Evolutionary conservation across 371 early-diverging fungal species (phyloP).

Genomic region (Mortierella sp.): DNA sequence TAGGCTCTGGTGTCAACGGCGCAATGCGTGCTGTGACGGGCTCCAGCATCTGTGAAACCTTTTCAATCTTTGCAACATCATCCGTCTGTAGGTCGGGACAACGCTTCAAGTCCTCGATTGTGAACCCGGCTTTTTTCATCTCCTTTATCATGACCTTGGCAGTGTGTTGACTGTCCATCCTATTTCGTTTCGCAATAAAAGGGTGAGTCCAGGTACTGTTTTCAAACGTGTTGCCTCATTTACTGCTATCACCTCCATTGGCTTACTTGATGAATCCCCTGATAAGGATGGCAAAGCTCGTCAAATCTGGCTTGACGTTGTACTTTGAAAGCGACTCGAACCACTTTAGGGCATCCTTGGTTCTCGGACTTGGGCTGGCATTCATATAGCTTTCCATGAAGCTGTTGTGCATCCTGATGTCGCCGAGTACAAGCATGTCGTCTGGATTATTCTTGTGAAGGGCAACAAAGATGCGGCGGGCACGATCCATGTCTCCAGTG

Average conservation of each 20-base stretch:
- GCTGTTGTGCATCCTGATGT: slow-evolving; percentile 82
- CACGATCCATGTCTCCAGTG: slow-evolving; percentile 79
- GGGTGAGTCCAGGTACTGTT: no score
- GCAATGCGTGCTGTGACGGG: slow-evolving; percentile 26
- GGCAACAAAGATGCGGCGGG: slow-evolving; percentile 79
- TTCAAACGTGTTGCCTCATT: not conserved
- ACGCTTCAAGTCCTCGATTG: slow-evolving; percentile 56
- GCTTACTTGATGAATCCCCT: slow-evolving; percentile 74
- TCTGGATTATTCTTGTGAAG: slow-evolving; percentile 70
- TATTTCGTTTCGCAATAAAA: no score
- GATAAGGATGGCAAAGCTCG: slow-evolving; percentile 82
- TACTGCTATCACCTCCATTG: no score
- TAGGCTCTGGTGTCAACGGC: slow-evolving; percentile 6
- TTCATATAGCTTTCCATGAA: slow-evolving; percentile 82
- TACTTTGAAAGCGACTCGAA: slow-evolving; percentile 68
- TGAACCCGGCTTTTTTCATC: slow-evolving; percentile 64
- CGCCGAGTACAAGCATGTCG: slow-evolving; percentile 77
- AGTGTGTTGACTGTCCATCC: slow-evolving; percentile 63
- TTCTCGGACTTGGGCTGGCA: slow-evolving; percentile 58
- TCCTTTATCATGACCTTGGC: slow-evolving; percentile 73
- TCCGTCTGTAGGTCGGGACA: slow-evolving; percentile 58
- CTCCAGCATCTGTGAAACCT: slow-evolving; percentile 47
- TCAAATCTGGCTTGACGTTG: slow-evolving; percentile 67
- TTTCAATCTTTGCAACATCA: slow-evolving; percentile 59
- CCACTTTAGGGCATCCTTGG: slow-evolving; percentile 79